These are phyloP conservation scores for barrel medic (Medicago truncatula) DNA, from an alignment of 306 rosid genomes.

Conservation along the genomic window MtrunA17r5.0-ANR NC_053044.1:29970501-29971000, in stretches of 20 bases:
- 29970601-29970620: not conserved
- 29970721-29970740: slow-evolving; percentile 5
- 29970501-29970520: no score
- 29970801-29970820: slow-evolving; percentile 78
- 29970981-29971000: no score
- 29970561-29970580: not conserved
- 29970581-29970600: not conserved
- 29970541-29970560: not conserved
- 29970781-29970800: slow-evolving; percentile 83
- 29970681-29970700: not conserved
- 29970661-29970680: not conserved
- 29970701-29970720: not conserved
- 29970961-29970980: no score
- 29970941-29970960: no score
- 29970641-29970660: not conserved
- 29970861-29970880: slow-evolving; percentile 75
- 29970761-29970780: slow-evolving; percentile 55
- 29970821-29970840: slow-evolving; percentile 80
- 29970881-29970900: slow-evolving; percentile 81
- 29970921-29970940: slow-evolving; percentile 33
- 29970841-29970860: slow-evolving; percentile 89
- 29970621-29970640: not conserved
- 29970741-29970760: slow-evolving; percentile 33
- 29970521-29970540: not conserved
- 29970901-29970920: slow-evolving; percentile 72